Base-by-base conservation (phyloP, 306 rosid species). In the Abrus precatorius region DNA sequence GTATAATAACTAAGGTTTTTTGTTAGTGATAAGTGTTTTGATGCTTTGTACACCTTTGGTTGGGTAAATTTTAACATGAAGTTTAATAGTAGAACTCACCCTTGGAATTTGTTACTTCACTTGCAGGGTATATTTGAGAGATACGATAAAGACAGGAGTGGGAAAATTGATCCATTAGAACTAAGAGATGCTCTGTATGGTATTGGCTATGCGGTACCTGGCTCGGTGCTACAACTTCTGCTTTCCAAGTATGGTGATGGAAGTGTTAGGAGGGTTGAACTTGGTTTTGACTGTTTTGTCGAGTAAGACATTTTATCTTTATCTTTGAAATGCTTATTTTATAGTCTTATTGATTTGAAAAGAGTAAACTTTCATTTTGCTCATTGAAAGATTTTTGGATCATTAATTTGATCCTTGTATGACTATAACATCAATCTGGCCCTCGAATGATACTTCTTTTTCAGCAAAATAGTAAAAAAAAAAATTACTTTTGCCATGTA, bases 131-230 rank as follows among this genome's bases (percentile, higher is more conserved):
- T 89, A 75, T 95, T 93, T 64, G 93, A 95, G 89, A 86, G 92
- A 82, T 95, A 93, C 38, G 97, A 95, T 78, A 88, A 74, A 88
- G 97, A 95, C 84, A 84, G 86, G 80, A 95, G 99, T 78, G 97
- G 97, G 34, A 93, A 85, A 67, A 95, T 95, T 73, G 95, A 93
- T 80, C 85, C 83, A 45, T 52, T 93, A 86, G 99, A 95, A 76
- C 79, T 95, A 53, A 91, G 97, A 77, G 99, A 95, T 84, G 99
- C 99, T 68, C 88, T 91, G 20, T 95, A 89, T 80, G 93, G 97
- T 65, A 87, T 90, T 78, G 97, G 99, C 68, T 91, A 87, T 79
- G 88, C 88, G 1, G 80, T 91, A 54, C 97, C 97, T 1, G 87
- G 84, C 61, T 84, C 95, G 0, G 94, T 91, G 80, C 97, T 95